A percentile compares a stretch with the other conserved stretches of the same genome.
Conservation (phyloP, 257 asterid species). For the Penstemon eatonii region DNA sequence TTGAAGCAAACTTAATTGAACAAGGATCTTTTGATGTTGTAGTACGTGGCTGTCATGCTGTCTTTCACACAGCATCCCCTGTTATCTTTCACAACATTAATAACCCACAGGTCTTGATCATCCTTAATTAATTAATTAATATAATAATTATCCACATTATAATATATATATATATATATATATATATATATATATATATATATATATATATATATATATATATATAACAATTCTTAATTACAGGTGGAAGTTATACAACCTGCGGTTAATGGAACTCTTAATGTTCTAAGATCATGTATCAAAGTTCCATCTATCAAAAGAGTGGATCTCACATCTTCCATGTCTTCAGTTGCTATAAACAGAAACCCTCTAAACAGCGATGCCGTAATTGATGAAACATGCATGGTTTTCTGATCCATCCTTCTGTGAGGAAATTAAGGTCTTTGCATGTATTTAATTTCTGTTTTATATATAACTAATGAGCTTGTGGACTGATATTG, state of each 20-base stretch:
- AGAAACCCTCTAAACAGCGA: no score
- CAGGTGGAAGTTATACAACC: conserved; percentile 34
- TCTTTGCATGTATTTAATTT: not conserved
- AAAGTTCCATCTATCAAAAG: conserved; percentile 34
- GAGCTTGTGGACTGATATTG: no score
- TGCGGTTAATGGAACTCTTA: conserved; percentile 45
- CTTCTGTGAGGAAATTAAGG: conserved; percentile 55
- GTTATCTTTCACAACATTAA: conserved; percentile 12
- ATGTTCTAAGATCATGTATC: conserved; percentile 40
- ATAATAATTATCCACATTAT: no score
- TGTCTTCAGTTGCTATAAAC: conserved; percentile 29
- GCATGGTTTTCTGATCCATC: conserved; percentile 64
- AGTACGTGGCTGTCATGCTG: conserved; percentile 42
- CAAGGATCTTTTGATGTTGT: conserved; percentile 44
- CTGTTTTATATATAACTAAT: no score
- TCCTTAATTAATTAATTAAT: no score
- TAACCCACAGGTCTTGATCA: conserved; percentile 30
- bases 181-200: not conserved
- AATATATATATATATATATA: conserved; percentile 10
- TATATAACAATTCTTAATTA: not conserved
- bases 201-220: conserved; percentile 1
- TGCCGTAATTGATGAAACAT: conserved; percentile 53
- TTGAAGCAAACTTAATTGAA: conserved; percentile 35
- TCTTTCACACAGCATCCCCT: conserved; percentile 49
- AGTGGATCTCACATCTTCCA: conserved; percentile 43